Evolutionary conservation across 2,329 filamentous ascomycete species (phyloP), one percentile per base, ranked within the genome.

Genomic region (Aspergillus flavus): DNA sequence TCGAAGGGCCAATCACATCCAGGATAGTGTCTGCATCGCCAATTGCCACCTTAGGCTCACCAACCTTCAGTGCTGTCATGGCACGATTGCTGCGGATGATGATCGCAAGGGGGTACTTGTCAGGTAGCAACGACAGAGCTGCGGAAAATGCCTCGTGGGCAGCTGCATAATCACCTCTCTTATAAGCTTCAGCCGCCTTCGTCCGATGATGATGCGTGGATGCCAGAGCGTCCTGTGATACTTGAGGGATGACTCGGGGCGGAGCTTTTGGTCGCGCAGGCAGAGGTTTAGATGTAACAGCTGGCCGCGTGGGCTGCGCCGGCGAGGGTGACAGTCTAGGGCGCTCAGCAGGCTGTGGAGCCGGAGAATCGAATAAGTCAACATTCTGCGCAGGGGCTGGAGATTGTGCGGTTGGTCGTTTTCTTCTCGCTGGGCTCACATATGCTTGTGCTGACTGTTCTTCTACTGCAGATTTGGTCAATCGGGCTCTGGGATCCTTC

Each of bases 81-180:
- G 95, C 91, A 59, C 93, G 92, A 75, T 99, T 99, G 71, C 92
- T 94, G 26, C 96, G 87, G 7, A 98, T 85, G n/a, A 98, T 83
- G 63, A 98, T 95, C 21, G 87, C 87, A 28, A 98, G 83, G 0
- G 94, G 94, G 75, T 99, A 95, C 4, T 84, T 85, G 16, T 86
- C 78, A 1, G 95, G 95, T 36, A 99, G 83, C 43, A 88, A 86
- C 1, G 85, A 81, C 3, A 99, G 82, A 1, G 95, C 93, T 34
- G 87, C 86, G 0, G 91, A 88, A 77, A 98, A 99, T 1, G 91
- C 89, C 23, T 88, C 84, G 72, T 97, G 93, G 0, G 95, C 95
- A 11, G 91, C 86, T 21, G 92, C 90, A 76, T 93, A 99, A 77
- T 99, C 95, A 39, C 95, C 95, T 41, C 92, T 88, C 79, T 97